phyloP scores from a whole-genome alignment of 139 green algal genomes.

The Eudorina sp. region DNA sequence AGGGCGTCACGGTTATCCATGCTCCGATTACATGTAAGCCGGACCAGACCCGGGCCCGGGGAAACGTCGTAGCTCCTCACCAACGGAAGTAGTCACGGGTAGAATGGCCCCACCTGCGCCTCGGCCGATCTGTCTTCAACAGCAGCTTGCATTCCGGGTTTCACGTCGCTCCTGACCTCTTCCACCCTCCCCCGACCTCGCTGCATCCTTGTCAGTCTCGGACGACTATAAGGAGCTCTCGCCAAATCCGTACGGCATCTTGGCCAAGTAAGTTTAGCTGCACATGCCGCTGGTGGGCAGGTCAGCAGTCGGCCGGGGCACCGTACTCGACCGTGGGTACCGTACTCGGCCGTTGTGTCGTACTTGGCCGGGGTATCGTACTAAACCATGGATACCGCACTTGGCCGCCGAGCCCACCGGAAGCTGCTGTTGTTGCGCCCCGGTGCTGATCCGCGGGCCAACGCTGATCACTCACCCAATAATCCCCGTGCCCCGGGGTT shows the following conservation, averaged over 20 bases:
- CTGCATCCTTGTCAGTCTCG: slow-evolving; percentile 38
- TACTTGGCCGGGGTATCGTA: not conserved
- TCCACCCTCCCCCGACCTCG: not conserved
- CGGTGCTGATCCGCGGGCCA: too few relatives aligned
- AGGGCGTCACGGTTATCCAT: slow-evolving; percentile 56
- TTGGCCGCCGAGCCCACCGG: too few relatives aligned
- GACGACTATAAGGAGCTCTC: slow-evolving; percentile 66
- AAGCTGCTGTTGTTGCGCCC: too few relatives aligned
- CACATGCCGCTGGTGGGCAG: too few relatives aligned
- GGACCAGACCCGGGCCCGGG: not conserved
- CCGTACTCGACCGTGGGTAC: too few relatives aligned
- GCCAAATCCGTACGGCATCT: slow-evolving; percentile 57
- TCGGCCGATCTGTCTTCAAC: too few relatives aligned
- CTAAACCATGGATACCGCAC: not conserved
- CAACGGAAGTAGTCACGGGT: too few relatives aligned
- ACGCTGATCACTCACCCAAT: too few relatives aligned
- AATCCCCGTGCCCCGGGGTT: too few relatives aligned
- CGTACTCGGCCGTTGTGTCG: too few relatives aligned
- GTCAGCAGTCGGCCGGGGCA: too few relatives aligned
- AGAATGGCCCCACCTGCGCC: too few relatives aligned
- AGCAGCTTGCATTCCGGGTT: not conserved
- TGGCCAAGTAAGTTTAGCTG: slow-evolving; percentile 60
- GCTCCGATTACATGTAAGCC: slow-evolving; percentile 60
- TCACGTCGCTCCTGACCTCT: not conserved
- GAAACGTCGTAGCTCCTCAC: not conserved